Evolutionary conservation across 2,329 filamentous ascomycete species (phyloP), one percentile per base, ranked within the genome.

Genomic region (Ceratocystis huliohia): DNA sequence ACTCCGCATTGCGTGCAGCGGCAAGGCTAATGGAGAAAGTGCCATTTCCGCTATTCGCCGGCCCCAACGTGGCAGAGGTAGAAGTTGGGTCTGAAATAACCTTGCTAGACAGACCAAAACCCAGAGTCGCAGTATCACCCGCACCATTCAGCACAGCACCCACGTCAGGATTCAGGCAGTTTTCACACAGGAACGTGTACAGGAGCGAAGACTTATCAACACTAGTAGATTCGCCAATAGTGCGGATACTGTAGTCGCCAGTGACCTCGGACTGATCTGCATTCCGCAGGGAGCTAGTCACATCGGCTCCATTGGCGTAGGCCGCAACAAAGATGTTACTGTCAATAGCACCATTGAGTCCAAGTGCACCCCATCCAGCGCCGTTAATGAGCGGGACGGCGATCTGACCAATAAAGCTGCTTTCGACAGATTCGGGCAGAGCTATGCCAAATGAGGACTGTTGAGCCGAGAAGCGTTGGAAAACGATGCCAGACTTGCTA

Each of bases 401-500:
- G 13, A 81, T 73, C 68, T 80, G 79, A 6, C 76, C 78, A 62
- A 81, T 80, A 71, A 80, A 79, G n/a, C 69, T 57, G 70, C 75
- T 13, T 69, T 74, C 69, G 0, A 76, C 73, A 8, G 72, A 73
- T 37, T 61, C 41, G 2, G 78, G 78, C 1, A 81, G 73, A 5
- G 78, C 77, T 61, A 81, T 74, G 67, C 75, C 78, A 61, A 80
- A 75, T 7, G 69, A 73, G 30, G 76, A 73, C 41, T 76, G 75
- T 66, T 77, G 74, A 7, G 66, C 37, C 17, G 63, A 65, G 70
- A 77, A 77, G 22, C 74, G 72, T 69, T 77, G 65, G 50, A 69
- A 68, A 13, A 62, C 62, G 48, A 69, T 67, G 53, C 68, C 66
- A 41, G 68, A 68, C 37, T 48, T 61, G 37, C 57, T 22, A 50